phyloP scores from a whole-genome alignment of 176 grass and related monocot genomes.

The Zizania latifolia region DNA sequence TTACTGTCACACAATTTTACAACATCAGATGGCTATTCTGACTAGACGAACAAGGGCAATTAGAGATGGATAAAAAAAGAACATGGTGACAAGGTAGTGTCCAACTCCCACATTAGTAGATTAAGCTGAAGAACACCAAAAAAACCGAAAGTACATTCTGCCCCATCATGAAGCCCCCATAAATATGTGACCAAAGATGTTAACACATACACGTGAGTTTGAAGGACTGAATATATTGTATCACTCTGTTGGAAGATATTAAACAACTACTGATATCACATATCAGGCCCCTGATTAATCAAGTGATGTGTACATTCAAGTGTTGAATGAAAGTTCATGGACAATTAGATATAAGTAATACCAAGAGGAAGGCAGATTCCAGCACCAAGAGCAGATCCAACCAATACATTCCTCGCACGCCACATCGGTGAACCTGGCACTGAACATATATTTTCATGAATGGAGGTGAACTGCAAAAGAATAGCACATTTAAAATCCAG shows the following conservation, averaged over 20 bases:
- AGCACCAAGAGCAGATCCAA: constrained; percentile 77
- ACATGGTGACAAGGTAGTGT: background rate
- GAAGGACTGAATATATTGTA: background rate
- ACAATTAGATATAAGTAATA: constrained; percentile 30
- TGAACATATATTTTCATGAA: constrained; percentile 33
- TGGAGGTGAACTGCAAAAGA: background rate
- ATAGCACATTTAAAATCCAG: no score
- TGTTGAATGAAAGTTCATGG: background rate
- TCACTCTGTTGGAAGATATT: background rate
- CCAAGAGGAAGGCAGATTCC: constrained; percentile 87
- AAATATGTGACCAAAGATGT: no score
- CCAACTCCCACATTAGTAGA: background rate
- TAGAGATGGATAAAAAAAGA: background rate
- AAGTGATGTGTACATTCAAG: background rate
- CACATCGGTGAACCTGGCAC: constrained; percentile 81
- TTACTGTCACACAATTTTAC: background rate
- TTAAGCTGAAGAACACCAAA: background rate
- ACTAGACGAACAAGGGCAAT: background rate
- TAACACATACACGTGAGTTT: background rate
- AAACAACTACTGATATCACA: background rate
- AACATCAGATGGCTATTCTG: background rate
- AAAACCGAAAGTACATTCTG: background rate
- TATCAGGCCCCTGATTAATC: background rate
- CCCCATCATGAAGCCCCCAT: background rate
- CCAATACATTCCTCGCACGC: constrained; percentile 80